phyloP scores from a whole-genome alignment of 148 eudicot species.

The Camellia japonica region DNA sequence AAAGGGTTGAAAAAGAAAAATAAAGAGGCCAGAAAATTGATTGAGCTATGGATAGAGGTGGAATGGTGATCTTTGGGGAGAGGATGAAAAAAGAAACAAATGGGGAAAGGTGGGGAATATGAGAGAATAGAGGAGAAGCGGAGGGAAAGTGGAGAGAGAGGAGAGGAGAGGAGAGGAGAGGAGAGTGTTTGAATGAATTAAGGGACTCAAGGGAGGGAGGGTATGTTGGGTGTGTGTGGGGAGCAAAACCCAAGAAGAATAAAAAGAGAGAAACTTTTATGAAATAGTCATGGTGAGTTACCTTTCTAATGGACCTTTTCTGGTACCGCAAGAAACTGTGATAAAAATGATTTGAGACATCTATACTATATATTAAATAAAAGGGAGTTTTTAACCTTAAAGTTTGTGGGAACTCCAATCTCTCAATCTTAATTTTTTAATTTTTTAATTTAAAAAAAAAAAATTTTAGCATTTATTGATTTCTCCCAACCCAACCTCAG shows the following conservation, averaged over 20 bases:
- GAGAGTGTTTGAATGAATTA: background rate
- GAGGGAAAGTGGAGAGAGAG: conserved; percentile 5
- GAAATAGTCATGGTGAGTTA: background rate
- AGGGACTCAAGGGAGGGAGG: background rate
- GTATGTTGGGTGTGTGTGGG: background rate
- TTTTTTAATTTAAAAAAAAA: too few relatives aligned
- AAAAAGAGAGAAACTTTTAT: background rate
- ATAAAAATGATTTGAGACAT: background rate
- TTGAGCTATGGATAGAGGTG: background rate
- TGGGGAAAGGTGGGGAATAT: background rate
- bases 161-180: background rate
- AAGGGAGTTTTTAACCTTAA: too few relatives aligned
- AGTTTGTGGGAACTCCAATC: too few relatives aligned
- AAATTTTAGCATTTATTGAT: too few relatives aligned
- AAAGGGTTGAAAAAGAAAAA: background rate
- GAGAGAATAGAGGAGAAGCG: background rate
- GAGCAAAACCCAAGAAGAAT: conserved; percentile 2
- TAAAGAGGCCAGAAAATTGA: background rate
- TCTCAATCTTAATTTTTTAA: too few relatives aligned
- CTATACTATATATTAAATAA: too few relatives aligned
- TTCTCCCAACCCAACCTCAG: too few relatives aligned
- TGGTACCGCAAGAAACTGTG: background rate
- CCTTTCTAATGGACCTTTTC: background rate
- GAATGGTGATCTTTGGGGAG: background rate
- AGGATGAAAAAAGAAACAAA: background rate